Evolutionary conservation across 2,329 filamentous ascomycete species (phyloP).

Genomic region (Pseudocercospora vitis): DNA sequence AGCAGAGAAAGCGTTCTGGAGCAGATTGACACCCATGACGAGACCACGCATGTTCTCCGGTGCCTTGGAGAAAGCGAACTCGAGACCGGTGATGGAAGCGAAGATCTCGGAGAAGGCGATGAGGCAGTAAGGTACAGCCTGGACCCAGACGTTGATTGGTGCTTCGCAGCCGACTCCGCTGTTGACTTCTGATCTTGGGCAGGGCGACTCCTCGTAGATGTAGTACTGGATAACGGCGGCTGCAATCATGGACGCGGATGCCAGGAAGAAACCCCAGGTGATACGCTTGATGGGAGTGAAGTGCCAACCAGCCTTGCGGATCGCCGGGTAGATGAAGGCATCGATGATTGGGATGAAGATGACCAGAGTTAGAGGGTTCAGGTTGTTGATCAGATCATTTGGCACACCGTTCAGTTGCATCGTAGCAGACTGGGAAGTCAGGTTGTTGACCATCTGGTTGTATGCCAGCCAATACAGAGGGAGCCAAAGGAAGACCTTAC

Average conservation of each 20-base stretch:
- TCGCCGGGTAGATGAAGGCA: slow-evolving; percentile 47
- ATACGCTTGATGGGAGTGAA: slow-evolving; percentile 56
- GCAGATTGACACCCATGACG: slow-evolving; percentile 55
- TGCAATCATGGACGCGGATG: slow-evolving; percentile 55
- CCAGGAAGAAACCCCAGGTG: slow-evolving; percentile 53
- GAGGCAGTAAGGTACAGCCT: slow-evolving; percentile 47
- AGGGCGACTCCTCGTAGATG: slow-evolving; percentile 51
- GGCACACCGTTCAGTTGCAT: slow-evolving; percentile 50
- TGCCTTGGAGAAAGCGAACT: slow-evolving; percentile 50
- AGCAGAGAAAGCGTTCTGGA: slow-evolving; percentile 59
- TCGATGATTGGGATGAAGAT: slow-evolving; percentile 50
- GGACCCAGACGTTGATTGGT: slow-evolving; percentile 46
- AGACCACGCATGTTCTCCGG: slow-evolving; percentile 50
- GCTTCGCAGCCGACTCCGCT: slow-evolving; percentile 35
- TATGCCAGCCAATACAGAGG: slow-evolving; percentile 63
- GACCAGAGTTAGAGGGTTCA: slow-evolving; percentile 38
- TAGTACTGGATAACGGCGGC: slow-evolving; percentile 56
- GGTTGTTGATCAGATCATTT: slow-evolving; percentile 48
- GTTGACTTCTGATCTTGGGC: slow-evolving; percentile 21
- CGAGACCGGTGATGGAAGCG: slow-evolving; percentile 47
- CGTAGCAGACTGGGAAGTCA: slow-evolving; percentile 46
- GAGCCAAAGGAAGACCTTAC: slow-evolving; percentile 63
- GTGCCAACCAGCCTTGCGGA: slow-evolving; percentile 44
- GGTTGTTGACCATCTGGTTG: slow-evolving; percentile 50
- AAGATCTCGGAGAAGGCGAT: slow-evolving; percentile 49